These are phyloP conservation scores for Clavulina sp. DNA, from an alignment of 768 basidiomycete genomes.

Conservation along the genomic window DNA sequence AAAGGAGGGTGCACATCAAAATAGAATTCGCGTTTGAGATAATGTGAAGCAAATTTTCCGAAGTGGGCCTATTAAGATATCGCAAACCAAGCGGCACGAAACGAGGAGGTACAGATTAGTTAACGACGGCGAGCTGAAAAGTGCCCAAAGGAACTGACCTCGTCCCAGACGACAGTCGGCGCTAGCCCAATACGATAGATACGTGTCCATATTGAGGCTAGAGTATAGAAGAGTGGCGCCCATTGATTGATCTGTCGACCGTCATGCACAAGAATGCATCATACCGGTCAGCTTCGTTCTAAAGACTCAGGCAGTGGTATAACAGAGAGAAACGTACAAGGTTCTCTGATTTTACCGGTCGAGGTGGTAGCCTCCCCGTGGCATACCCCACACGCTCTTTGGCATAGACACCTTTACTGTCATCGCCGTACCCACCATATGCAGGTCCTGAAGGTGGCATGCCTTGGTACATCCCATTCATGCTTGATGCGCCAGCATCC, in stretches of 20 bases:
- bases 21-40: slow-evolving; percentile 97
- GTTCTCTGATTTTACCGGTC: slow-evolving; percentile 17
- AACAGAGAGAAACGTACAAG: background rate
- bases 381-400: slow-evolving; percentile 30
- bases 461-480: no score
- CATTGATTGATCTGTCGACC: background rate
- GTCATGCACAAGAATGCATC: no score
- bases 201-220: slow-evolving; percentile 87
- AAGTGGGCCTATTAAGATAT: slow-evolving; percentile 54
- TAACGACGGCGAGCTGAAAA: background rate
- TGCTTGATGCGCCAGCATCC: no score
- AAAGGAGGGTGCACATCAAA: slow-evolving; percentile 98
- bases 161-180: slow-evolving; percentile 89
- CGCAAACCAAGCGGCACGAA: no score
- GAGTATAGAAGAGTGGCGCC: slow-evolving; percentile 70
- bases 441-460: no score
- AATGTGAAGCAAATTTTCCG: slow-evolving; percentile 96
- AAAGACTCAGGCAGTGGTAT: background rate
- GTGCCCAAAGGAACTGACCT: slow-evolving; percentile 21
- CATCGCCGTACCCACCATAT: slow-evolving; percentile 23
- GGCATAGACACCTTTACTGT: slow-evolving; percentile 49
- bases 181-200: slow-evolving; percentile 84
- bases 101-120: background rate
- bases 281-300: background rate
- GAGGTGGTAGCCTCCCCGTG: slow-evolving; percentile 18